These are phyloP conservation scores for Hebeloma cylindrosporum DNA, from an alignment of 768 basidiomycete species.

Conservation along the genomic window DNA sequence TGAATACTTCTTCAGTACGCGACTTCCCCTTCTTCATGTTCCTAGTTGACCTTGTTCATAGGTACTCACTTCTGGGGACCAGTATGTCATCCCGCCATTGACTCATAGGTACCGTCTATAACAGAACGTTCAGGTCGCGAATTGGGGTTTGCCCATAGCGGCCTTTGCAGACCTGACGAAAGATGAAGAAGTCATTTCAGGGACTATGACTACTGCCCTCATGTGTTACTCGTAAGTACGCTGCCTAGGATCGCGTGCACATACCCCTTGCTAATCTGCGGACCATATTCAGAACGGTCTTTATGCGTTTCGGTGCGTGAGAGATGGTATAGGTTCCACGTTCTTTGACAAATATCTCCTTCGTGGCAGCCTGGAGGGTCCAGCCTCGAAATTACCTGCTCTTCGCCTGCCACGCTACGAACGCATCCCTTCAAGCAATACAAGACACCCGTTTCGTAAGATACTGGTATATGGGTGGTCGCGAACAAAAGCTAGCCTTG, in stretches of 20 bases:
- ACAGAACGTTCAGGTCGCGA: constrained; percentile 71
- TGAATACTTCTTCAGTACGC: constrained; percentile 94
- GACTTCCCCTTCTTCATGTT: background rate
- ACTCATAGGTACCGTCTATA: constrained; percentile 13
- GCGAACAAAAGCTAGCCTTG: constrained; percentile 61
- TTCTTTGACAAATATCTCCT: constrained; percentile 7
- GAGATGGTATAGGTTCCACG: too few species aligned
- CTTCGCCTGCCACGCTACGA: constrained; percentile 92
- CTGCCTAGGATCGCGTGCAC: constrained; percentile 7
- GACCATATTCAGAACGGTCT: constrained; percentile 56
- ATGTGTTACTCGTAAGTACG: constrained; percentile 87
- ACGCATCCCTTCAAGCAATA: constrained; percentile 79
- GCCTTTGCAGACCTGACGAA: constrained; percentile 88
- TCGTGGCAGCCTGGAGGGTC: constrained; percentile 82
- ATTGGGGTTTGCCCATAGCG: constrained; percentile 97
- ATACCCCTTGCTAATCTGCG: constrained; percentile 7
- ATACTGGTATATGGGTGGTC: constrained; percentile 90
- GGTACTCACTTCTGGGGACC: constrained; percentile 99
- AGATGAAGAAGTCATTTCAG: constrained; percentile 96
- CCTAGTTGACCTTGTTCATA: constrained; percentile 29
- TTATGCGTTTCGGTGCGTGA: constrained; percentile 89
- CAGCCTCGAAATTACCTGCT: constrained; percentile 95
- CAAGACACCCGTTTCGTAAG: constrained; percentile 86
- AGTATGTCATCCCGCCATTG: constrained; percentile 48
- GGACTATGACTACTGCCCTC: constrained; percentile 93